A percentile compares a stretch with the other conserved stretches of the same genome.
Evolutionary conservation across 495 filamentous ascomycete genomes (phyloP).

Genomic region (Neurospora intermedia): DNA sequence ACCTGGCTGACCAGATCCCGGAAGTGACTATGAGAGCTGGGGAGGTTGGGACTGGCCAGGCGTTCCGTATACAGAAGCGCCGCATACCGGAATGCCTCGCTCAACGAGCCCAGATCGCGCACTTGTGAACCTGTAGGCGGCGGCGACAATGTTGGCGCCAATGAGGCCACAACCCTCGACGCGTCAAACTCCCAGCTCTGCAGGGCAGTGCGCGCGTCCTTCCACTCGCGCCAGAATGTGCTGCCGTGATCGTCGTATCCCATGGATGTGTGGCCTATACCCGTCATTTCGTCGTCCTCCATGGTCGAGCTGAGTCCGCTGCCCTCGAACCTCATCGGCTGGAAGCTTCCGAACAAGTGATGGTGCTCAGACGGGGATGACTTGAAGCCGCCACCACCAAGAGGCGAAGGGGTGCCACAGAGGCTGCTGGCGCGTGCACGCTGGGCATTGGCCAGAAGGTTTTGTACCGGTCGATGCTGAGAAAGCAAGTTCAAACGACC

Average conservation of each 20-base stretch:
- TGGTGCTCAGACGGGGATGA: conserved; percentile 19
- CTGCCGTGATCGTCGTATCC: conserved; percentile 43
- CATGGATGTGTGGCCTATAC: conserved; percentile 20
- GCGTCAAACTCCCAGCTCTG: conserved; percentile 70
- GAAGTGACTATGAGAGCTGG: conserved; percentile 68
- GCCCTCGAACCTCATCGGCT: conserved; percentile 45
- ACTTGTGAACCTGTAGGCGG: conserved; percentile 35
- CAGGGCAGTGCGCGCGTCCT: conserved; percentile 62
- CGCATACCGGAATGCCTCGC: conserved; percentile 80
- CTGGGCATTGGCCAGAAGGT: conserved; percentile 17
- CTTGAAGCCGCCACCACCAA: conserved; percentile 41
- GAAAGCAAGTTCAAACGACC: conserved; percentile 83
- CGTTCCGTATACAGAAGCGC: conserved; percentile 88
- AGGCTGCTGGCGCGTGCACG: conserved; percentile 9
- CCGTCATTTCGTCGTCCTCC: conserved; percentile 34
- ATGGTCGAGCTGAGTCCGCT: conserved; percentile 47
- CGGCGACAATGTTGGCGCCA: conserved; percentile 9
- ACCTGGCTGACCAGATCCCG: conserved; percentile 72
- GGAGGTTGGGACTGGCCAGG: conserved; percentile 64
- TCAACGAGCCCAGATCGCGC: conserved; percentile 49
- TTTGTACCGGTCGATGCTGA: conserved; percentile 53
- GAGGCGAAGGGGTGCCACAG: conserved; percentile 22
- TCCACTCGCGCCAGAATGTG: conserved; percentile 80
- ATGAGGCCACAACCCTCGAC: conserved; percentile 25
- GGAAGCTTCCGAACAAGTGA: conserved; percentile 13